A percentile compares a stretch with the other conserved stretches of the same genome.
phyloP scores from a whole-genome alignment of 2,329 filamentous ascomycete species.

The Xylariales sp. region DNA sequence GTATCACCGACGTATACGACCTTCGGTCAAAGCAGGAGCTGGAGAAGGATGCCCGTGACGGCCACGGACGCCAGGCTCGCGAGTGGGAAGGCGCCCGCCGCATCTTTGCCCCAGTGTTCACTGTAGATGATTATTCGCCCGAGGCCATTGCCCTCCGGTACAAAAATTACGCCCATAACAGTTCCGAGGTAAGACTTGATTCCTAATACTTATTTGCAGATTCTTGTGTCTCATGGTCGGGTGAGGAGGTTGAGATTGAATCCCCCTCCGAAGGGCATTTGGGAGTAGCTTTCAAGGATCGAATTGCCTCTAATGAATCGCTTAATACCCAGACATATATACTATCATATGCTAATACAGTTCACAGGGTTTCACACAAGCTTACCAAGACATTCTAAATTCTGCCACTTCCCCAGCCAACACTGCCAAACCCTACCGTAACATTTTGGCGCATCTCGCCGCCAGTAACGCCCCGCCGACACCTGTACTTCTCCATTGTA shows the following conservation, averaged over 20 bases:
- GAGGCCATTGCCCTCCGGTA: slow-evolving; percentile 53
- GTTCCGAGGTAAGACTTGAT: slow-evolving; percentile 28
- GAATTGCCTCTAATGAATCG: too few relatives aligned
- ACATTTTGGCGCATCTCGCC: slow-evolving; percentile 34
- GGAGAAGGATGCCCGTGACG: slow-evolving; percentile 39
- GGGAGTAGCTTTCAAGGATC: too few relatives aligned
- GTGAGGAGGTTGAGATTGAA: too few relatives aligned
- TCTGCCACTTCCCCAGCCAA: slow-evolving; percentile 37
- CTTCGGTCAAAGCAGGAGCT: slow-evolving; percentile 46
- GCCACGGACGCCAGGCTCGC: slow-evolving; percentile 28
- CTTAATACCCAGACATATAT: too few relatives aligned
- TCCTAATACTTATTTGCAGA: too few relatives aligned
- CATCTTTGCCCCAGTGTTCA: slow-evolving; percentile 57
- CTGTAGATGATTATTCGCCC: slow-evolving; percentile 50
- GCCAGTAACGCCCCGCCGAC: background rate
- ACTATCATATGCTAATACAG: too few relatives aligned
- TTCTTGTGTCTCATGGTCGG: too few relatives aligned
- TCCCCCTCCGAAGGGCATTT: too few relatives aligned
- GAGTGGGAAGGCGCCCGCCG: slow-evolving; percentile 48
- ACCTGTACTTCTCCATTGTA: slow-evolving; percentile 51
- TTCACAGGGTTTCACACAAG: slow-evolving; percentile 55
- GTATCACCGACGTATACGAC: slow-evolving; percentile 46
- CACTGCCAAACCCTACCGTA: slow-evolving; percentile 51
- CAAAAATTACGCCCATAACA: slow-evolving; percentile 45
- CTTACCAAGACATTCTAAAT: slow-evolving; percentile 58